Base-by-base conservation (phyloP, 2,329 filamentous ascomycete species). In the Achaetomium macrosporum region DNA sequence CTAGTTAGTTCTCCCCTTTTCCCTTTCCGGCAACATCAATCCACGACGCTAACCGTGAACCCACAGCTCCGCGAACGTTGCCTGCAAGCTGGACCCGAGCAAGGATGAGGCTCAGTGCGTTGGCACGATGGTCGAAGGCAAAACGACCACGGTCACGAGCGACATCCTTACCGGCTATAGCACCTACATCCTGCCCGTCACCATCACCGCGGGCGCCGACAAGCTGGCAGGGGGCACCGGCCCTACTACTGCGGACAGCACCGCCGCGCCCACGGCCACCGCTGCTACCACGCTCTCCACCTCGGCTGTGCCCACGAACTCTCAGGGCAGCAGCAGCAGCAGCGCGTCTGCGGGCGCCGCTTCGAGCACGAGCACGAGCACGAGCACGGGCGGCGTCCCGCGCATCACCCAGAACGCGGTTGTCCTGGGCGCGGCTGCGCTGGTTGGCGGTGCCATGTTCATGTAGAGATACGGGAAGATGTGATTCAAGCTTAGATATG, bases 351-450 rank as follows among this genome's bases (percentile, higher is more conserved):
- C 13, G 29, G 36, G 11, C 12, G 33, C 47, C n/a, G 17, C 31
- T 6, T 10, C 35, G 7, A 31, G 17, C 16, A 2, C 33, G 16
- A 43, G 9, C 40, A 15, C 52, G 42, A 51, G 37, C 47, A 12
- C 20, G 16, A 50, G 47, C 47, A 53, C 55, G 0, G 55, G 40
- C 31, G 49, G 61, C 58, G 46, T 50, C 37, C 57, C 66, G n/a
- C 58, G 64, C 52, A 56, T 61, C 47, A 68, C 67, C 12, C 65
- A 68, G 54, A 69, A 69, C 46, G 68, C 65, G 15, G 47, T 71
- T 5, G 40, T 72, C 35, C 65, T 65, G 42, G 69, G 69, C 16
- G 64, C 69, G 25, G 69, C 65, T 19, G 66, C 63, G 13, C 45
- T 68, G 37, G 60, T 69, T 20, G 69, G 57, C 10, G 60, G 66